Percentiles rank a stretch among this genome's conserved stretches.
phyloP scores from a whole-genome alignment of 2,329 filamentous ascomycete genomes.

The Clonostachys byssicola region DNA sequence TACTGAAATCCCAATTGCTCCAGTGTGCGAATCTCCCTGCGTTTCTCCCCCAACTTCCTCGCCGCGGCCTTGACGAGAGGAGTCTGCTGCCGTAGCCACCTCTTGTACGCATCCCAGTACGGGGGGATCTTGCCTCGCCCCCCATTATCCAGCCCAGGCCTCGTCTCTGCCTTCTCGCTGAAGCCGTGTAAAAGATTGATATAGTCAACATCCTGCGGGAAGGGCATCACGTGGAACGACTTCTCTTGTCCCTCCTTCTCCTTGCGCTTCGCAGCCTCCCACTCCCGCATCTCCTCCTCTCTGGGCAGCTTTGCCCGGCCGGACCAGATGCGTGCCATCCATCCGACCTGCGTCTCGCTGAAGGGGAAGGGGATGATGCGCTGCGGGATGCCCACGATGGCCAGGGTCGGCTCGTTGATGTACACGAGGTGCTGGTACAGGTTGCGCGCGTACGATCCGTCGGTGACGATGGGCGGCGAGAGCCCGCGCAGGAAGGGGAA shows the following conservation, averaged over 20 bases:
- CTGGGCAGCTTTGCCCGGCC: slow-evolving; percentile 54
- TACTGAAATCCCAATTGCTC: slow-evolving; percentile 33
- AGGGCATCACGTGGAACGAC: slow-evolving; percentile 33
- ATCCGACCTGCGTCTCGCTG: slow-evolving; percentile 63
- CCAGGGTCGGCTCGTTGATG: slow-evolving; percentile 58
- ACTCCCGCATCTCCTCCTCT: slow-evolving; percentile 50
- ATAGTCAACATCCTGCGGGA: slow-evolving; percentile 53
- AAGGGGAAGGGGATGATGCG: slow-evolving; percentile 70
- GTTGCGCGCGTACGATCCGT: slow-evolving; percentile 62
- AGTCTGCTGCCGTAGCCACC: slow-evolving; percentile 31
- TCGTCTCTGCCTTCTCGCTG: slow-evolving; percentile 29
- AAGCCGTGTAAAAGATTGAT: slow-evolving; percentile 53
- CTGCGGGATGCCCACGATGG: slow-evolving; percentile 61
- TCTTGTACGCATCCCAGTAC: slow-evolving; percentile 31
- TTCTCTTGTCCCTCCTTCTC: slow-evolving; percentile 32
- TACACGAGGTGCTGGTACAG: slow-evolving; percentile 70
- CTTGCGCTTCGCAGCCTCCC: slow-evolving; percentile 52
- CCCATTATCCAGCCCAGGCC: slow-evolving; percentile 22
- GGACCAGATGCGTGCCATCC: slow-evolving; percentile 63
- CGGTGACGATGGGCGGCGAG: slow-evolving; percentile 43
- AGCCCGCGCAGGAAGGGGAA: slow-evolving; percentile 62
- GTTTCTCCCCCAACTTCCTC: slow-evolving; percentile 23
- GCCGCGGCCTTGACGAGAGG: slow-evolving; percentile 34
- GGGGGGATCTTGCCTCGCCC: slow-evolving; percentile 29
- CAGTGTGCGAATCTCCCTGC: slow-evolving; percentile 23